Base-by-base conservation (phyloP, 306 rosid genomes). In the Quercus agrifolia region DNA sequence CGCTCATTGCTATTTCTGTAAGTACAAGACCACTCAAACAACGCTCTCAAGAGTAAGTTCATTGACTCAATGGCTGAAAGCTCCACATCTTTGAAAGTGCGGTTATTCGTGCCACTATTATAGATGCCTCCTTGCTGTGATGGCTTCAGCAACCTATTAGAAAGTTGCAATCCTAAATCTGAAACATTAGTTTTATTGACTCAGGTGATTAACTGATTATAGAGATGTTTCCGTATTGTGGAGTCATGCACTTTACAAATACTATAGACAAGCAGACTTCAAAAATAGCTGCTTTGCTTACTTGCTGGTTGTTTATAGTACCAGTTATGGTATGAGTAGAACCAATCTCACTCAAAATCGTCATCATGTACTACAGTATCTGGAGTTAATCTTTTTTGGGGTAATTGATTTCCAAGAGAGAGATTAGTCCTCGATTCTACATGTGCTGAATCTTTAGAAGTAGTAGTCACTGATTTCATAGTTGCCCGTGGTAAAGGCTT, bases 361-460 rank as follows among this genome's bases (percentile, higher is more conserved):
- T 82, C 87, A 44, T 70, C 71, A 30, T 74, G 71, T 56, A 69
- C 59, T 33, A 74, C 74, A 56, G 77, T 58, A 69, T 80, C 79
- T 77, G 93, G 89, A 78, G 84, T 79, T 71, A 83, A 74, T 91
- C 94, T 88, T 84, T 94, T 92, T 73, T 87, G 94, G 23, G 92
- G 91, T 73, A 90, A 78, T 70, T 78, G 83, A 72, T 84, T 86
- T 77, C 78, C 90, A 76, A 51, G 77, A 81, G 91, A 82, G 51
- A 55, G 78, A 41, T 88, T 52, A 35, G 80, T 66, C 81, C 85
- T 81, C 28, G 75, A 41, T 54, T 82, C 71, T 62, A 74, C 83
- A 81, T 86, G 79, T 17, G 69, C 49, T 33, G 89, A 57, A 44
- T 81, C 74, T 33, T 82, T 85, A 68, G 73, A 74, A 44, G 82